Evolutionary conservation across 441 rosid genomes (phyloP), one percentile per base, ranked within the genome.

Genomic region (Jatropha podagrica): DNA sequence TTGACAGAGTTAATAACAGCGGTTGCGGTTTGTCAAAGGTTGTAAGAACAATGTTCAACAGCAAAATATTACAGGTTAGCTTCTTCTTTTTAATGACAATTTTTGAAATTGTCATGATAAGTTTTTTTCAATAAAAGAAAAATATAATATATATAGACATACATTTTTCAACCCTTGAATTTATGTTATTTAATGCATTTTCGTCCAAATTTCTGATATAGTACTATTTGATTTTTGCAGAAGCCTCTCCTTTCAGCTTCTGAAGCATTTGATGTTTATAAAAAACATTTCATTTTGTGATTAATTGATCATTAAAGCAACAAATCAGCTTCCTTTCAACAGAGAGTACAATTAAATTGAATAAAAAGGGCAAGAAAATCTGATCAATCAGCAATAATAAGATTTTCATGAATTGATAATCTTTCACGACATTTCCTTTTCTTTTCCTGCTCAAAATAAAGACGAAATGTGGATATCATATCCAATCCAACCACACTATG

Each of bases 171-270:
- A 1, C 58, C 58, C 13, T 18, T 18, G 8, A 54, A 54, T 17
- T 54, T 54, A 1, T 54, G 58, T 1, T 54, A 17, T 4, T 12
- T 3, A 3, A 20, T 41, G 18, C 15, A 26, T n/a, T 10, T 5
- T 44, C 15, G 17, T 26, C 15, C 11, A 48, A 14, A n/a, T 23
- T 51, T 48, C 62, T 61, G 51, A 20, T 65, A 42, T 44, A 23
- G 1, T 69, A 65, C 3, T 42, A 1, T 38, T 62, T 65, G 62
- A 65, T 72, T 37, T 51, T 32, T 79, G 70, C 82, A 80, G 82
- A 80, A 18, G 49, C 74, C 82, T 44, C 74, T 66, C 1, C 77
- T 76, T 17, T 76, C 82, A 9, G 79, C 82, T 68, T 80, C 82
- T 0, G 66, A 72, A 9, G 64, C 32, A 61, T 76, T 80, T 32